phyloP scores from a whole-genome alignment of 106 monocot species.

The Platanthera zijinensis region DNA sequence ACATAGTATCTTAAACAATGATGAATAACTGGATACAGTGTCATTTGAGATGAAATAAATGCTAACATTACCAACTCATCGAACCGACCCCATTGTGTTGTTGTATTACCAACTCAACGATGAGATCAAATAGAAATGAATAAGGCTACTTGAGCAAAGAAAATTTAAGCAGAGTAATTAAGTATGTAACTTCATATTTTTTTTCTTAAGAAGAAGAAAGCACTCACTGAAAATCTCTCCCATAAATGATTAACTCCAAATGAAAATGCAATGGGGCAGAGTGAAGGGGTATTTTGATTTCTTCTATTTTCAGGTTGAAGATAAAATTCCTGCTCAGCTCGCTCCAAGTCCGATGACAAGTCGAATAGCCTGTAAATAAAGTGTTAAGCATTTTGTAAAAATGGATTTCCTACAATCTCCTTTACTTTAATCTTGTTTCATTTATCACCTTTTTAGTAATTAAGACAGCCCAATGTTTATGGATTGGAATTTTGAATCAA shows the following conservation, averaged over 20 bases:
- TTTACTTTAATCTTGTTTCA: not conserved
- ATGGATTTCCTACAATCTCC: not conserved
- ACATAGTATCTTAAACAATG: not conserved
- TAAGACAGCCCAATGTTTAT: not conserved
- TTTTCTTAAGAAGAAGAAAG: not conserved
- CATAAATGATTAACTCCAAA: slow-evolving; percentile 85
- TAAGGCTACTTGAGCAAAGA: not conserved
- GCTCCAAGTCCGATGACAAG: slow-evolving; percentile 67
- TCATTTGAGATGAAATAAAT: not conserved
- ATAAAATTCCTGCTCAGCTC: slow-evolving; percentile 91
- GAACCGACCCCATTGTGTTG: not conserved
- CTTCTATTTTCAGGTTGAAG: slow-evolving; percentile 52
- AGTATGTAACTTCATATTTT: not conserved
- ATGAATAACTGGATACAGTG: too few relatives aligned
- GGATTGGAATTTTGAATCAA: not conserved
- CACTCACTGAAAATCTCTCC: slow-evolving; percentile 85
- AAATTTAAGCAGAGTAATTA: slow-evolving; percentile 1
- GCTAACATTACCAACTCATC: not conserved
- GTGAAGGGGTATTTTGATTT: slow-evolving; percentile 35
- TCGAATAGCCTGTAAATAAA: slow-evolving; percentile 68
- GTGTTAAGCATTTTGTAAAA: not conserved
- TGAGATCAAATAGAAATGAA: not conserved
- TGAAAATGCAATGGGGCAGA: slow-evolving; percentile 77
- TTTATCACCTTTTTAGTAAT: not conserved
- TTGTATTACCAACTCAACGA: not conserved